A percentile compares a stretch with the other conserved stretches of the same genome.
Conservation (phyloP, 345 rosid genomes). For the Limnanthes douglasii region DNA sequence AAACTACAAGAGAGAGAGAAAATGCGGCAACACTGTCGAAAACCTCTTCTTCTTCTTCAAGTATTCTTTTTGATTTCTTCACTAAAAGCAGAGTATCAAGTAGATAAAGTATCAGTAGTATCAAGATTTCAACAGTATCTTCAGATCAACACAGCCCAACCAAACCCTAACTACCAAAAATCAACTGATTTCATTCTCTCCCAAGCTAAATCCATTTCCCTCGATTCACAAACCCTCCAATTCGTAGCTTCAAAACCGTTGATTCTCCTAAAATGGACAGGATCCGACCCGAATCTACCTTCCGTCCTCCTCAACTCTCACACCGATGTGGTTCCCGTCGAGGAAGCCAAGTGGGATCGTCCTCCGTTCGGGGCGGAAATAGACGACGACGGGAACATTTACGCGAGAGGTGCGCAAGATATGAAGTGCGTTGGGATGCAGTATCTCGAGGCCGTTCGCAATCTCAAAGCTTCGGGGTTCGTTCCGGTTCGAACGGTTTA, state of each 20-base stretch:
- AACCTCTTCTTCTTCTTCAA: slow-evolving; percentile 3
- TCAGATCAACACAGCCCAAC: slow-evolving; percentile 82
- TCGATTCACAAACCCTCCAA: slow-evolving; percentile 40
- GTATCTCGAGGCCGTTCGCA: slow-evolving; percentile 79
- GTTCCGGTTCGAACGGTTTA: slow-evolving; percentile 57
- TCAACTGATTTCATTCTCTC: slow-evolving; percentile 47
- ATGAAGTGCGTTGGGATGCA: slow-evolving; percentile 98
- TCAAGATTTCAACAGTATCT: slow-evolving; percentile 79
- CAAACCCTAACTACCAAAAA: slow-evolving; percentile 46
- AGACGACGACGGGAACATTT: slow-evolving; percentile 57
- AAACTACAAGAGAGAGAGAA: too few relatives aligned
- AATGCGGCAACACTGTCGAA: too few relatives aligned
- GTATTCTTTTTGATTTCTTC: slow-evolving; percentile 4
- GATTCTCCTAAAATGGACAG: slow-evolving; percentile 65
- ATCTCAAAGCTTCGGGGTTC: slow-evolving; percentile 43
- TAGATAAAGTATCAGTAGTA: too few relatives aligned
- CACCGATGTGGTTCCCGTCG: slow-evolving; percentile 90
- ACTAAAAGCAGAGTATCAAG: background rate
- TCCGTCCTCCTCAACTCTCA: slow-evolving; percentile 81
- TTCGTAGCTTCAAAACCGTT: slow-evolving; percentile 54
- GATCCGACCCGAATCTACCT: slow-evolving; percentile 49
- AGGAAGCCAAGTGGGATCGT: slow-evolving; percentile 62
- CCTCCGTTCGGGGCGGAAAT: slow-evolving; percentile 63
- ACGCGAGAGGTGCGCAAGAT: slow-evolving; percentile 91
- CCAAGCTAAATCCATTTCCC: slow-evolving; percentile 52